Percentiles rank a stretch among this genome's conserved stretches.
phyloP scores from a whole-genome alignment of 169 alveolate genomes.

The Babesia ovata region DNA sequence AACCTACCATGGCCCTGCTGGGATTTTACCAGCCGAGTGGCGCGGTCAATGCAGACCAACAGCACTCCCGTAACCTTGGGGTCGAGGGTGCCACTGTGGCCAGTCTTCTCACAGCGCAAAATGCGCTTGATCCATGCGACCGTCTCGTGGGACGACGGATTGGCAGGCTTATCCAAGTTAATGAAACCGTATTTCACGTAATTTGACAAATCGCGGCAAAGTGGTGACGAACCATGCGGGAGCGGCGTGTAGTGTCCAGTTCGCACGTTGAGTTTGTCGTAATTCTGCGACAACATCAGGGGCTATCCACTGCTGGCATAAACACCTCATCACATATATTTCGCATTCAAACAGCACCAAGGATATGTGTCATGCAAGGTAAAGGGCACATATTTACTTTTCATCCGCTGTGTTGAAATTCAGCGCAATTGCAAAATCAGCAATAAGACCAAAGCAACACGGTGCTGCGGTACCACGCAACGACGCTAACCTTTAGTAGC shows the following conservation, averaged over 20 bases:
- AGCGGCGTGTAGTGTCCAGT: conserved; percentile 99
- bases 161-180: conserved; percentile 99
- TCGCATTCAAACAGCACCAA: too few relatives aligned
- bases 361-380: background rate
- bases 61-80: conserved; percentile 99
- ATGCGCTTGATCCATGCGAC: conserved; percentile 99
- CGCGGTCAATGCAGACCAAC: conserved; percentile 97
- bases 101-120: conserved; percentile 98
- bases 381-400: background rate
- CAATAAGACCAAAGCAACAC: conserved; percentile 14
- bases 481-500: conserved; percentile 80
- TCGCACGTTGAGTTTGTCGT: conserved; percentile 93
- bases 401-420: background rate
- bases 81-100: conserved; percentile 99
- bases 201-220: conserved; percentile 92
- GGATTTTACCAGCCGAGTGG: conserved; percentile 98
- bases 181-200: conserved; percentile 96
- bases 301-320: background rate
- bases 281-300: conserved; percentile 83
- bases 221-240: conserved; percentile 98
- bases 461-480: background rate
- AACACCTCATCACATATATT: too few relatives aligned
- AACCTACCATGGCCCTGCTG: conserved; percentile 96
- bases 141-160: conserved; percentile 99
- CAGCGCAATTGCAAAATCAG: background rate